Evolutionary conservation across 371 early-diverging fungal species (phyloP).

Genomic region (Mortierella sp.): DNA sequence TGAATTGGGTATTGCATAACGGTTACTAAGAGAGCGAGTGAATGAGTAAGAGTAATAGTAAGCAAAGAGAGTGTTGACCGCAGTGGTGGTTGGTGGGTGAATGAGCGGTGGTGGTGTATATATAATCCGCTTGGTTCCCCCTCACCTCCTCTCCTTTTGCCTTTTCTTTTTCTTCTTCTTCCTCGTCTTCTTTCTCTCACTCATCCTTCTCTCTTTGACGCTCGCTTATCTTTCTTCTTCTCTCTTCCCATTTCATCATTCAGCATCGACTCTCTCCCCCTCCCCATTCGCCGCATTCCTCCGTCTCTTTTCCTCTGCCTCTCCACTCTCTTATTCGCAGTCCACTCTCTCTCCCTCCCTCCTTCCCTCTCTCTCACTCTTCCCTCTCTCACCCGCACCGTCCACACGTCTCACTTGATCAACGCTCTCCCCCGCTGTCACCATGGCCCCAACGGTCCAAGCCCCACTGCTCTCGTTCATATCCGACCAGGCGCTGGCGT

Average conservation of each 20-base stretch:
- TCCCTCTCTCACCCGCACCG: background rate
- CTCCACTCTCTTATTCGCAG: background rate
- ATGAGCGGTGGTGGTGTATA: background rate
- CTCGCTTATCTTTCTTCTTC: background rate
- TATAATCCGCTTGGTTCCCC: slow-evolving; percentile 1
- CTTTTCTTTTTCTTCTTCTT: background rate
- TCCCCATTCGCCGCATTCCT: slow-evolving; percentile 8
- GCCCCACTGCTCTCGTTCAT: slow-evolving; percentile 55
- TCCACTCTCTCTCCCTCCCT: slow-evolving; percentile 1
- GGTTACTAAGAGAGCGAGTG: too few species aligned
- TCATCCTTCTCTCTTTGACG: background rate
- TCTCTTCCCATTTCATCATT: background rate
- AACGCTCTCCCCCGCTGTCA: background rate
- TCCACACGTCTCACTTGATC: background rate
- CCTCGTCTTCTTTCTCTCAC: slow-evolving; percentile 1
- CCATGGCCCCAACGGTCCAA: slow-evolving; percentile 52
- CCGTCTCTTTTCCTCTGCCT: background rate
- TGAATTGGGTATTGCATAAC: too few species aligned
- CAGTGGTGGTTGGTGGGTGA: too few species aligned
- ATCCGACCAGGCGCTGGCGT: slow-evolving; percentile 67
- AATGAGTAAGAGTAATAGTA: too few species aligned
- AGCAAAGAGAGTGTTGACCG: too few species aligned
- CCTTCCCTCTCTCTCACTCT: background rate
- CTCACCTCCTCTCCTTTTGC: background rate
- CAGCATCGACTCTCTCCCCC: background rate